phyloP scores from a whole-genome alignment of 129 eudicot genomes.

The Solidago caesia region DNA sequence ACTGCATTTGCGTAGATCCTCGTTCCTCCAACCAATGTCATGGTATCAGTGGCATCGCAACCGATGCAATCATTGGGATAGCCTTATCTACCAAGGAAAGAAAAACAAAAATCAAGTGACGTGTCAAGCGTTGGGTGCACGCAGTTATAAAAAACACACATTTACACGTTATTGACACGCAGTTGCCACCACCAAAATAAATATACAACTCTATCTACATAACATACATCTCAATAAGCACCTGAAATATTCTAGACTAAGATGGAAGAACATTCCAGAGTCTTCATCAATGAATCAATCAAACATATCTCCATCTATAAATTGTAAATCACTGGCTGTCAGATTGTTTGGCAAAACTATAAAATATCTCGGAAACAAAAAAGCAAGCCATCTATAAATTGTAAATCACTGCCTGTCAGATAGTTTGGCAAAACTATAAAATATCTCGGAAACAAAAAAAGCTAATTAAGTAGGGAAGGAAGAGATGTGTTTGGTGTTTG shows the following conservation, averaged over 20 bases:
- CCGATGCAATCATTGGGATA: too few species aligned
- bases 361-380: too few species aligned
- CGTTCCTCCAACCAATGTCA: too few species aligned
- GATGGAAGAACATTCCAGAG: constrained; percentile 27
- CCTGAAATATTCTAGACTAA: constrained; percentile 2
- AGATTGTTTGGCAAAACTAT: background rate
- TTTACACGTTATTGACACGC: constrained; percentile 11
- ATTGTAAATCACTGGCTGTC: background rate
- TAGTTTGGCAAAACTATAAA: background rate
- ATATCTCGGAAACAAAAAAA: background rate
- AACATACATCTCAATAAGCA: constrained; percentile 4
- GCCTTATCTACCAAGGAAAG: too few species aligned
- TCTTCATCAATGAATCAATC: constrained; percentile 10
- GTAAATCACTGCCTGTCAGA: background rate
- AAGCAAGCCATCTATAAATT: background rate
- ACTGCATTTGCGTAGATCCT: too few species aligned
- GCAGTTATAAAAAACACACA: background rate
- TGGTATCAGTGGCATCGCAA: too few species aligned
- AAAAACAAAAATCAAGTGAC: background rate
- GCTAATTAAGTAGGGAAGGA: background rate
- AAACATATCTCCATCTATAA: constrained; percentile 13
- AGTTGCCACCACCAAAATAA: background rate
- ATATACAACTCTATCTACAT: constrained; percentile 1
- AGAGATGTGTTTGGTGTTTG: constrained; percentile 62
- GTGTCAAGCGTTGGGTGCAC: constrained; percentile 23